Base-by-base conservation (phyloP, 2,329 filamentous ascomycete species). In the Pseudocercospora fijiensis region DNA sequence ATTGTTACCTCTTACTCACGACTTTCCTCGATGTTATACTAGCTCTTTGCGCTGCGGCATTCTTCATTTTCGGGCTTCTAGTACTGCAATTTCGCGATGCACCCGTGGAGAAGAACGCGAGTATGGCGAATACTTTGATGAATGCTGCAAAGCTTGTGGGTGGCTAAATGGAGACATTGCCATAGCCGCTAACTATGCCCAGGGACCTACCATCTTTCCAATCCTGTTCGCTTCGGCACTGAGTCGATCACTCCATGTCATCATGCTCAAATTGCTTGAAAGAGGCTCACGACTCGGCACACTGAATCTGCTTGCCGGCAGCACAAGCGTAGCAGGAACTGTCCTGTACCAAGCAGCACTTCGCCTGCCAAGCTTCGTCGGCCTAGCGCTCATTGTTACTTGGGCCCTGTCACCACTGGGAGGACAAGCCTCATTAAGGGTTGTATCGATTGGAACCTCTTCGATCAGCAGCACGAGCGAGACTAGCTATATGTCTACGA, bases 141-240 rank as follows among this genome's bases (percentile, higher is more conserved):
- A 45, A 45, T 20, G 43, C 43, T 7, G 43, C 43, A 8, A 45
- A 45, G 20, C 43, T 45, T 45, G 43, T 45, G 20, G 20, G 43
- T 45, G 1, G 1, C 10, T 4, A 1, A 33, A 13, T 33, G 30
- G 5, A 33, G 30, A 33, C 5, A 13, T 33, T 1, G 30, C 30
- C 30, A 13, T n/a, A 45, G 4, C 3, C n/a, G 7, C 52, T 56
- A 16, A 56, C 27, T 11, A 11, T 28, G 7, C 9, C 2, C 18
- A 62, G 60, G 60, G 60, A n/a, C 60, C 60, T 10, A 57, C 52
- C 16, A 33, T 62, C 37, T 62, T 62, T 20, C 60, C 60, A 3
- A 62, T 62, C 4, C 41, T 62, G 37, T 62, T 57, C 28, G 60
- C 60, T 20, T 53, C 60, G 1, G 55, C 41, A 6, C 13, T 62